Base-by-base conservation (phyloP, 306 rosid genomes). In the Trifolium subterraneum region DNA sequence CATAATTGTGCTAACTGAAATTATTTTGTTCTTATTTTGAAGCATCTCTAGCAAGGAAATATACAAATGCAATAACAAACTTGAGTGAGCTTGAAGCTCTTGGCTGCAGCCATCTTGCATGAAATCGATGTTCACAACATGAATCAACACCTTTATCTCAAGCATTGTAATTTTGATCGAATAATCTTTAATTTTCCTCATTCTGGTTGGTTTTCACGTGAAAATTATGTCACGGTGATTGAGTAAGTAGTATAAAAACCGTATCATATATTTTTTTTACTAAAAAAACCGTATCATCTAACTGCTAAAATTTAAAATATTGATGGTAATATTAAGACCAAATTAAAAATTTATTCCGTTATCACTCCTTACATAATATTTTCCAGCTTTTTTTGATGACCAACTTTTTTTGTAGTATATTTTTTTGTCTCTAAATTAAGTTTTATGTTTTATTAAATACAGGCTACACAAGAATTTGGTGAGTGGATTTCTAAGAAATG, bases 121-220 rank as follows among this genome's bases (percentile, higher is more conserved):
- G 75, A 41, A 55, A 81, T 88, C 45, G 65, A 81, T 55, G 87
- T 79, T 0, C 69, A 67, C 8, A 64, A 44, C 16, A 81, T 88
- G 76, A 27, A 6, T 0, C 35, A 47, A 15, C 78, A 78, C 25
- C 47, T 38, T 4, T 42, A 0, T 71, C 73, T 85, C 11, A 3
- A 1, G 0, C 0, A 2, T 20, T 1, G 7, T 2, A 11, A 0
- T 0, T 83, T 83, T 23, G 73, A 84, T 20, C 71, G 78, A 1
- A 9, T 81, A 1, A 58, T 85, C 22, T 87, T 72, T 38, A 83
- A 81, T 51, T 87, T 85, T 27, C 89, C 89, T 14, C 87, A 80
- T 51, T 82, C 87, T 7, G 90, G 86, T 1, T 60, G 72, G 3
- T 0, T 2, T 4, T 1, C 0, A 23, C 3, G 5, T n/a, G 59